Base-by-base conservation (phyloP, 202 grass and related monocot genomes). In the Cymbopogon flexuosus region DNA sequence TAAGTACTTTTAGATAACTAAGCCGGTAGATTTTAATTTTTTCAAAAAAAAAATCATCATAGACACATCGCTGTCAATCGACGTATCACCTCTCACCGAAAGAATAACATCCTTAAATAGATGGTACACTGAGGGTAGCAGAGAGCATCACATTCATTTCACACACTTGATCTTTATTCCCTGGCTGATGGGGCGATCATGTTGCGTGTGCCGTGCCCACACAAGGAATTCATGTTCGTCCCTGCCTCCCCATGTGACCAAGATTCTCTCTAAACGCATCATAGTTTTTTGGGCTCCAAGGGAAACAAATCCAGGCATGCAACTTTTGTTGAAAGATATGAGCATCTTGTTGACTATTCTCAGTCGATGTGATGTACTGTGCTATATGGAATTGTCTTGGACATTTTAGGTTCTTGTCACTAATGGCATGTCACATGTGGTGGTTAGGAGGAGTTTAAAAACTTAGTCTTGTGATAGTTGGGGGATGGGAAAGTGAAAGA, bases 251-350 rank as follows among this genome's bases (percentile, higher is more conserved):
- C 85, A 85, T 81, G 82, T 85, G 82, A 78, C 15, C 72, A 66
- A 85, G 82, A 89, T 89, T 89, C 87, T 81, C 78, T 22, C 57
- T 41, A 6, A 46, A 49, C 15, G 10, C 43, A 31, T 33, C 69
- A 51, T 24, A 18, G 0, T 67, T 16, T 15, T 10, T 9, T 18
- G 24, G 24, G 27, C 60, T 15, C 13, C 5, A 31, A 27, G 27
- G 40, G n/a, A 68, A 54, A 8, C 11, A 11, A 14, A 75, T 65
- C 2, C 39, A 29, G 65, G 29, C 43, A 79, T 65, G 30, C 62
- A 79, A 49, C 29, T 79, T 67, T 36, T 39, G 76, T 67, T 54
- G 6, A 68, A 40, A 54, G 43, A 36, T 88, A 68, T 64, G 45
- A 76, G 65, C 57, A 72, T 72, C 82, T 14, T 51, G 43, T 31